Evolutionary conservation across 2,329 filamentous ascomycete species (phyloP), one percentile per base, ranked within the genome.

Genomic region (Colletotrichum tropicicola): DNA sequence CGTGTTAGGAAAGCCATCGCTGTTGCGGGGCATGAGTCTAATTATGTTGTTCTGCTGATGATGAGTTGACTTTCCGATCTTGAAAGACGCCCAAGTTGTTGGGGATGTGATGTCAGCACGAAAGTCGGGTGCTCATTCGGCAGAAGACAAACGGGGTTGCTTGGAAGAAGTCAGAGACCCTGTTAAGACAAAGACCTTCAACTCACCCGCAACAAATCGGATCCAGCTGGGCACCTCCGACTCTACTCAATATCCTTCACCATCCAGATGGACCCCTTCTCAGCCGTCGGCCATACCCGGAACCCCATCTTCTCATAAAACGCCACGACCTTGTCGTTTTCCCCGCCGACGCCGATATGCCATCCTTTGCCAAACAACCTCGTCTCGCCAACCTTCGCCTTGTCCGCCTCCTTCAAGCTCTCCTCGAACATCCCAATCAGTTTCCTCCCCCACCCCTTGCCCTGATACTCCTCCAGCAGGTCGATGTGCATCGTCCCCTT

Each of bases 401-500:
- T 58, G 41, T 37, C 66, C 21, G 65, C 67, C 60, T 52, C 59
- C 70, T 44, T 70, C 54, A 83, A 73, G 39, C 75, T 77, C 57
- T 74, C 74, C n/a, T 83, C 73, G 66, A 83, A 82, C 64, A 49
- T 63, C 45, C 78, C 77, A 51, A 83, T 73, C 73, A 82, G 57
- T 73, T 72, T 72, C 59, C 76, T 70, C 5, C 83, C 83, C 81
- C 81, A 85, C 2, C 82, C 83, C 27, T 71, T 64, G 0, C 76
- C 75, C 74, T 83, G 81, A 68, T 71, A 81, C 60, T 61, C 70
- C 27, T 75, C 75, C 59, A 85, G 70, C 67, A 85, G 64, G 66
- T 85, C 80, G 54, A 85, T 82, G 71, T 85, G 83, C 82, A 85
- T 78, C 61, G 81, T 84, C 4, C 78, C 82, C 62, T 76, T 70